phyloP scores from a whole-genome alignment of 176 grass and related monocot species.

The Triticum aestivum region IWGSC_CS_RefSeq_v2.1 NC_057799.1:191914380-191914879 shows the following conservation, averaged over 20 bases:
- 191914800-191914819: neutral
- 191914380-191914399: no score
- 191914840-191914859: neutral
- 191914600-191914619: neutral
- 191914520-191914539: no score
- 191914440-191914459: no score
- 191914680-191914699: no score
- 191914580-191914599: neutral
- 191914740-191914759: neutral
- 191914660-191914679: no score
- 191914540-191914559: neutral
- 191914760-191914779: neutral
- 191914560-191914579: neutral
- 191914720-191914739: no score
- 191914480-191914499: no score
- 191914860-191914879: neutral
- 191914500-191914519: no score
- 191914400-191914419: no score
- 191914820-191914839: conserved; percentile 1
- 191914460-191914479: no score
- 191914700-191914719: no score
- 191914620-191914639: neutral
- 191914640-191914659: neutral
- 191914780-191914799: neutral
- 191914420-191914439: no score